Base-by-base conservation (phyloP, 495 filamentous ascomycete species). In the Pseudotulostoma volvatum region DNA sequence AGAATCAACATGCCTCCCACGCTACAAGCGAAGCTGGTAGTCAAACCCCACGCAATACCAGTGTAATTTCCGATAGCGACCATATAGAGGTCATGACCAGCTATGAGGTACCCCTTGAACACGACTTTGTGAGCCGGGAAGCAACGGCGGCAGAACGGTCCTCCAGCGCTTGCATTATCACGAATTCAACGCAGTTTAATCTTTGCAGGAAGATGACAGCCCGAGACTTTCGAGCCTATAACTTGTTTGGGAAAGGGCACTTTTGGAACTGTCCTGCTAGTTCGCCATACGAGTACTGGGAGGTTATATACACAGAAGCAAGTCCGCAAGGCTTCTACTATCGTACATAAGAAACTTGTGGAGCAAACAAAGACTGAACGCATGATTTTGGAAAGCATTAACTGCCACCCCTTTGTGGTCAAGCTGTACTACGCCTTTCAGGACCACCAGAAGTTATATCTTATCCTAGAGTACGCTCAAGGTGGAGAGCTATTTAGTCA, bases 351-450 rank as follows among this genome's bases (percentile, higher is more conserved):
- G 65, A 81, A 81, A 45, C 68, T 95, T 9, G 69, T 96, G 31
- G 90, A 95, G 61, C 90, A 97, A 55, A 95, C 90, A 30, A 92
- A 92, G 66, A 94, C 90, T 8, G 90, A 97, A 60, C 82, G 90
- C 30, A 74, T 74, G 38, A 92, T 97, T 41, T 68, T 97, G 34
- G 90, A 97, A 58, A 87, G 82, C 44, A 80, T 97, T 55, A 94
- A 87, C 50, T 74, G 85, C 8, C 92, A 97, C 51, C 87, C 90
- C 0, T 96, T 95, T 49, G 84, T 97, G 18, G 90, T 97, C 30
- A 96, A 95, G 52, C 70, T 97, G 8, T 97, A 79, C 63, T 97
- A 97, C 52, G 90, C 90, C 17, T 97, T 97, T 60, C 90, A 97
- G 57, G 92, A 97, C 57, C 87, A 81, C 44, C 84, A 93, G 64